Conservation (phyloP, 2,329 filamentous ascomycete genomes). For the Dothideomycetidae sp. region DNA sequence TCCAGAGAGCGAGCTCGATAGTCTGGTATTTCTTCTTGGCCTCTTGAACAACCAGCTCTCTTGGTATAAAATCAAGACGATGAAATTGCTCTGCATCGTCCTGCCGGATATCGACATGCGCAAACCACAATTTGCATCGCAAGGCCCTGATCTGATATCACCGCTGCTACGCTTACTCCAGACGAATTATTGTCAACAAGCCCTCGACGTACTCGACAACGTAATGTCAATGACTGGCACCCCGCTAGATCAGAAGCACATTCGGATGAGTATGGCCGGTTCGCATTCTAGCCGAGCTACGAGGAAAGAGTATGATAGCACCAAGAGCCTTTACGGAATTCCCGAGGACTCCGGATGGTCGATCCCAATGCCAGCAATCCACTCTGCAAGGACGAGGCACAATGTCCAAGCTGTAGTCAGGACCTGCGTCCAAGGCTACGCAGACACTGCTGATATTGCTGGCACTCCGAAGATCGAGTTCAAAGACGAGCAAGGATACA, state of each 20-base stretch:
- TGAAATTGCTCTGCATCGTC: constrained; percentile 73
- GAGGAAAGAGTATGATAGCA: constrained; percentile 87
- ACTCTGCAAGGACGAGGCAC: constrained; percentile 69
- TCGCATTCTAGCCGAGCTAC: constrained; percentile 65
- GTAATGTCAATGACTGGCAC: constrained; percentile 83
- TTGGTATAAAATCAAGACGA: constrained; percentile 86
- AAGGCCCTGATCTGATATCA: constrained; percentile 90
- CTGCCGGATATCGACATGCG: constrained; percentile 89
- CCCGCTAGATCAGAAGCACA: constrained; percentile 82
- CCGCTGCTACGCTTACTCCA: constrained; percentile 78
- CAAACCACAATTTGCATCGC: constrained; percentile 73
- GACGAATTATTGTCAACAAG: constrained; percentile 86
- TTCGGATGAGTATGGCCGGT: constrained; percentile 96
- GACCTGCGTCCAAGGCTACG: constrained; percentile 51
- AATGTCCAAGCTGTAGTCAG: constrained; percentile 97
- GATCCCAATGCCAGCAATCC: constrained; percentile 79
- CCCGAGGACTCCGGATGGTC: constrained; percentile 94
- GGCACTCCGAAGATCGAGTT: constrained; percentile 84
- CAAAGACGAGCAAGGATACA: constrained; percentile 71
- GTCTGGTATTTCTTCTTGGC: constrained; percentile 80
- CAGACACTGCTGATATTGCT: constrained; percentile 39
- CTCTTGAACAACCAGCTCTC: constrained; percentile 75
- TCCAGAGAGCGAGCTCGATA: constrained; percentile 66
- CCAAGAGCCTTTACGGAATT: constrained; percentile 89
- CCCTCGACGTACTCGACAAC: constrained; percentile 79